Evolutionary conservation across 768 basidiomycete species (phyloP), one percentile per base, ranked within the genome.

Genomic region (Trametopsis cervina): DNA sequence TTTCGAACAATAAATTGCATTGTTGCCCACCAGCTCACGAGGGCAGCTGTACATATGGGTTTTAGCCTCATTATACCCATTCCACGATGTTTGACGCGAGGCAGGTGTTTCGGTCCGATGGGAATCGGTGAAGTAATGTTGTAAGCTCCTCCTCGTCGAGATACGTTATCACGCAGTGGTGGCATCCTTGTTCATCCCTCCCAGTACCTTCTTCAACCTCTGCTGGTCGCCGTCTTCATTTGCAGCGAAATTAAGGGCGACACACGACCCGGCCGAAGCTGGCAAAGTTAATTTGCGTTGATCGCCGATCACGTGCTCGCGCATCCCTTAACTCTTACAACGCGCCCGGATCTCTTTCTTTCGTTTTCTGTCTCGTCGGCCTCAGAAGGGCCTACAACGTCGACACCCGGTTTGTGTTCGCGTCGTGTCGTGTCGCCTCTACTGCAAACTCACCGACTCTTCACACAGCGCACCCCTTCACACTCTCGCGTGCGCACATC

Each of bases 301-400:
- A 33, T 33, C 15, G 29, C 12, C 44, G 20, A 23, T 46, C 44
- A 46, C 44, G 44, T 46, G 44, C 43, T 12, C 27, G 25, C 15
- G 27, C 7, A 44, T n/a, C 11, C 10, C 24, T 17, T 13, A 29
- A 27, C 25, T 26, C 44, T 29, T 17, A 17, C 20, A 13, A 18
- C 21, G 44, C 29, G 15, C 18, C 20, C 18, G 15, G 25, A 23
- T 24, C 35, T 15, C 18, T 24, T 20, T 46, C 35, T 38, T 38
- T 27, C 27, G 44, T 46, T 46, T 37, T 46, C 29, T 38, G 44
- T 46, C 13, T 37, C 44, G 44, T 46, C 24, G 18, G 43, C 26
- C 24, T 44, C 29, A 17, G 29, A 46, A 46, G 35, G 27, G 33
- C 43, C 25, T 36, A 11, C 22, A 46, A 13, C 44, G 15, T 33